Conservation (phyloP, 2,329 filamentous ascomycete species). For the Aquanectria penicillioides region DNA sequence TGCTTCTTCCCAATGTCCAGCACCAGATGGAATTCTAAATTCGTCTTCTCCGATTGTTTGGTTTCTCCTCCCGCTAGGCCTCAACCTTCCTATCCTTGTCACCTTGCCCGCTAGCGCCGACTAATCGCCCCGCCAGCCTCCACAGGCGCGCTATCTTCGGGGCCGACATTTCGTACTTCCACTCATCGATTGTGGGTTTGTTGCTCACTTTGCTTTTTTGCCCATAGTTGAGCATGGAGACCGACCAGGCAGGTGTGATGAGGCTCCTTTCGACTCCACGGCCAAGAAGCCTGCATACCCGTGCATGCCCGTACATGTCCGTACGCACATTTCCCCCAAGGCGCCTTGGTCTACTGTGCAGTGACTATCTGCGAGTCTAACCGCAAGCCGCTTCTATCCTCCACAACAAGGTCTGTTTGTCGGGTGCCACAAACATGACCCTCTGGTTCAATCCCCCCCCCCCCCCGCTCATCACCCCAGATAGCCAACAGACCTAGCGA, state of each 20-base stretch:
- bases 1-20: neutral
- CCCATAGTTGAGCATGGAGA: too few species aligned
- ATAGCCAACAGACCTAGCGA: constrained; percentile 8
- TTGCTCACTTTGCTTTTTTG: too few species aligned
- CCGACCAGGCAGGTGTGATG: too few species aligned
- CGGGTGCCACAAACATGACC: neutral
- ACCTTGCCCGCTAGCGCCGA: constrained; percentile 13
- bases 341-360: too few species aligned
- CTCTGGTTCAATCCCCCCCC: neutral
- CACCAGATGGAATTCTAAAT: constrained; percentile 1
- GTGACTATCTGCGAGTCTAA: too few species aligned
- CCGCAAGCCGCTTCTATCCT: too few species aligned
- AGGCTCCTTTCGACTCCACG: too few species aligned
- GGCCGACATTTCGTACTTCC: neutral
- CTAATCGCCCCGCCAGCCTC: neutral
- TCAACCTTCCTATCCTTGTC: constrained; percentile 17
- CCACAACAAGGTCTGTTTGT: too few species aligned
- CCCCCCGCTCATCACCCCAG: constrained; percentile 5
- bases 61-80: neutral
- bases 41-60: neutral
- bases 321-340: too few species aligned
- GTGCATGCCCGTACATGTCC: too few species aligned
- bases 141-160: constrained; percentile 2
- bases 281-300: too few species aligned
- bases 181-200: too few species aligned